Evolutionary conservation across 352 stramenopile species (phyloP).

Genomic region (Phytophthora syringae): DNA sequence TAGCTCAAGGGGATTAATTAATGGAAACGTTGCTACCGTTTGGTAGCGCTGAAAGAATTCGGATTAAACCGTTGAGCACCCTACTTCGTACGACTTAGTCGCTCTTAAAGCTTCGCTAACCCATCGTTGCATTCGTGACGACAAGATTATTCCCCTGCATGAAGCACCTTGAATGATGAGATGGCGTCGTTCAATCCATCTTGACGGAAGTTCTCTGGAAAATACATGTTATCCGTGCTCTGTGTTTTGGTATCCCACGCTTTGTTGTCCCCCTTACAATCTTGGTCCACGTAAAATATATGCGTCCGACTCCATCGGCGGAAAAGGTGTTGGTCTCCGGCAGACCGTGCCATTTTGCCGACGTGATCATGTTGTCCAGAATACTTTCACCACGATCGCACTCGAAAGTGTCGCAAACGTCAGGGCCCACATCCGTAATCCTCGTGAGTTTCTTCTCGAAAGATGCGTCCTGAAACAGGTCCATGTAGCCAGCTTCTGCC

Average conservation of each 20-base stretch:
- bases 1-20: neutral
- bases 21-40: too few relatives aligned
- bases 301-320: neutral
- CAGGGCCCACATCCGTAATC: constrained; percentile 1
- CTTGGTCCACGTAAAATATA: constrained; percentile 14
- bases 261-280: constrained; percentile 3
- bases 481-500: too few relatives aligned
- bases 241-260: constrained; percentile 17
- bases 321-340: constrained; percentile 5
- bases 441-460: constrained; percentile 11
- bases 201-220: constrained; percentile 9
- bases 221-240: constrained; percentile 17
- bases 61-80: too few relatives aligned
- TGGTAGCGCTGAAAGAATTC: too few relatives aligned
- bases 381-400: neutral
- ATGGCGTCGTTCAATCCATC: too few relatives aligned
- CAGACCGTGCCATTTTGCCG: constrained; percentile 13
- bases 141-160: too few relatives aligned
- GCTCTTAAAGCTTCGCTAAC: too few relatives aligned
- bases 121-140: too few relatives aligned
- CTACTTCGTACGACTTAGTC: too few relatives aligned
- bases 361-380: constrained; percentile 12
- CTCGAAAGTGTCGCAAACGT: constrained; percentile 19
- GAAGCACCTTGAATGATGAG: too few relatives aligned
- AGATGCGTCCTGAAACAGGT: too few relatives aligned